Evolutionary conservation across 257 asterid species (phyloP), one percentile per base, ranked within the genome.

Genomic region (Voacanga thouarsii): DNA sequence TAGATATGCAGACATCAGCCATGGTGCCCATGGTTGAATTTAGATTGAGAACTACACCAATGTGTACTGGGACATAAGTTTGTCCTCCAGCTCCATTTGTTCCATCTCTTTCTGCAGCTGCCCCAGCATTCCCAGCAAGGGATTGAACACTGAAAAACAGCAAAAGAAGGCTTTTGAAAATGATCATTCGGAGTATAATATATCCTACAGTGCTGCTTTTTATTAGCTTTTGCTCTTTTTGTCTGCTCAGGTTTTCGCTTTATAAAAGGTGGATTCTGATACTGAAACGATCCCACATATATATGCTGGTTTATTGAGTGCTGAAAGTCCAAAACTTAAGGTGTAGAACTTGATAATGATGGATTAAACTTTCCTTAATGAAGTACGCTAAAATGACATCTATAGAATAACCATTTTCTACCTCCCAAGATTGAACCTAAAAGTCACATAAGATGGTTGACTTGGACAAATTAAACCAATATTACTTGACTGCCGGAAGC

Each of bases 1-100:
- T 87, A 43, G 83, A 83, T 83, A 88, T 90, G 82, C 92, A 88
- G 5, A 80, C 70, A 55, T 87, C 86, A 15, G 49, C 87, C 92
- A 88, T 90, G 41, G 82, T 74, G 18, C 87, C 93, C 72, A 85
- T 15, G n/a, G 85, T 79, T 24, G 93, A 81, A 67, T 82, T 80
- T 66, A 77, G 28, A 66, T 89, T 85, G 56, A 89, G 89, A 81
- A 90, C 82, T 1, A 84, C 79, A 1, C 90, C 93, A 71, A 90
- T 67, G 41, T 88, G 84, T 51, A 88, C 84, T 1, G 73, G 23
- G 0, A 77, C 45, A 19, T 41, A 47, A 71, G 53, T 71, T 77
- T 15, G 56, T n/a, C 26, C 67, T 33, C 56, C 75, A 37, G 80
- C 19, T 77, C 45, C 67, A 68, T 77, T 68, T 26, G 21, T 41